Evolutionary conservation across 2,329 filamentous ascomycete species (phyloP), one percentile per base, ranked within the genome.

Genomic region (Beauveria caledonica): DNA sequence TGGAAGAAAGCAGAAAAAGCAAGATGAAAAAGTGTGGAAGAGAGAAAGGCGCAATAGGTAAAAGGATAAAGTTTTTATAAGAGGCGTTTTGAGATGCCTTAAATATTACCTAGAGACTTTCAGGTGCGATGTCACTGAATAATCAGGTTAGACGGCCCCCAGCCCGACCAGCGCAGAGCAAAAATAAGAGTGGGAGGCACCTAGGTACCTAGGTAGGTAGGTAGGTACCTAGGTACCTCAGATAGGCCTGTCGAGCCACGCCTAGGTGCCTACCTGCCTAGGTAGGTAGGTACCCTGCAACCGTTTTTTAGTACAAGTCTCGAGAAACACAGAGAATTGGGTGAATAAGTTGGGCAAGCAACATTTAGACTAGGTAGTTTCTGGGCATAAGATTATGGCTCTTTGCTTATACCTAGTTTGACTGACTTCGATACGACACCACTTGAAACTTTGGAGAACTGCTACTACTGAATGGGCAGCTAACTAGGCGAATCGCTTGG

Each of bases 111-210:
- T 36, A 5, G 10, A 15, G 19, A 21, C 39, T 23, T 40, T 49
- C n/a, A 40, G 44, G 54, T 57, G 45, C 54, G 40, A n/a, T 44
- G 46, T 25, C 36, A 48, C 40, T 56, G 42, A 56, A 56, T 56
- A 56, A 57, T 57, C 27, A 19, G 42, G 54, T 57, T 44, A 8
- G 5, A 21, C 54, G 29, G 54, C 19, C 45, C 17, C n/a, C 15
- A 46, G 27, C 54, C 17, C 9, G 15, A 27, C 44, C 44, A n/a
- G 11, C n/a, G 6, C 11, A 46, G 45, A 15, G 46, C 15, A 53
- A n/a, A 15, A 33, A 10, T 33, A 33, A 11, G n/a, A 15, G 39
- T 51, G n/a, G n/a, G n/a, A n/a, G n/a, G n/a, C n/a, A n/a, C n/a
- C n/a, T n/a, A n/a, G n/a, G n/a, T n/a, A n/a, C n/a, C n/a, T n/a